Conservation (phyloP, 1,284 basidiomycete species). For the Irpex lacteus region DNA sequence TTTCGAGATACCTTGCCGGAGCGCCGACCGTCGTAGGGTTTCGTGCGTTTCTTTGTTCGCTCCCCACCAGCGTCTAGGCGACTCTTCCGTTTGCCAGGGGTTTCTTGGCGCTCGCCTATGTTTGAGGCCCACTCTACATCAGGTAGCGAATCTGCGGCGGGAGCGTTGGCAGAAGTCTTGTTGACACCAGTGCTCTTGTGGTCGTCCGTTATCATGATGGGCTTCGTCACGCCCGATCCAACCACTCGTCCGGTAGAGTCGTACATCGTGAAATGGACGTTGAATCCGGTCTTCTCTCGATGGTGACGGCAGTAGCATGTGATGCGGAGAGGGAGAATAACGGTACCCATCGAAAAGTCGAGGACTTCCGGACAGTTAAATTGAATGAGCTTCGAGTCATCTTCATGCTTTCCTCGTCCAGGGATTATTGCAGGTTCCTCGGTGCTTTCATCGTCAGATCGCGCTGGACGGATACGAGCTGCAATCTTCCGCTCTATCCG, state of each 20-base stretch:
- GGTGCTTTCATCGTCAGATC: conserved; percentile 71
- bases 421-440: conserved; percentile 47
- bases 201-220: conserved; percentile 99
- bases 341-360: conserved; percentile 87
- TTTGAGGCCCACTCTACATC: conserved; percentile 20
- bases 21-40: conserved; percentile 25
- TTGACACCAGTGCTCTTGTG: conserved; percentile 77
- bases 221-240: conserved; percentile 81
- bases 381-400: conserved; percentile 84
- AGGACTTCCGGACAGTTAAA: conserved; percentile 96
- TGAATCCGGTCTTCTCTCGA: conserved; percentile 95
- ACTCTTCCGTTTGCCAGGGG: conserved; percentile 24
- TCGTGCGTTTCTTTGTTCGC: conserved; percentile 33
- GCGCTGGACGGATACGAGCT: conserved; percentile 70
- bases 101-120: conserved; percentile 27
- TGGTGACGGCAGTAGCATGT: conserved; percentile 99
- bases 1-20: conserved; percentile 24
- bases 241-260: conserved; percentile 81
- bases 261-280: conserved; percentile 87
- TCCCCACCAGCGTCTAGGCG: conserved; percentile 18
- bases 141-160: conserved; percentile 20
- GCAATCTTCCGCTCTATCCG: conserved; percentile 85
- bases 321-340: conserved; percentile 89
- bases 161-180: conserved; percentile 15
- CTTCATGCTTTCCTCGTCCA: conserved; percentile 55